These are phyloP conservation scores for Tetraselmis striata DNA, from an alignment of 139 green algal genomes.

Conservation along the genomic window DNA sequence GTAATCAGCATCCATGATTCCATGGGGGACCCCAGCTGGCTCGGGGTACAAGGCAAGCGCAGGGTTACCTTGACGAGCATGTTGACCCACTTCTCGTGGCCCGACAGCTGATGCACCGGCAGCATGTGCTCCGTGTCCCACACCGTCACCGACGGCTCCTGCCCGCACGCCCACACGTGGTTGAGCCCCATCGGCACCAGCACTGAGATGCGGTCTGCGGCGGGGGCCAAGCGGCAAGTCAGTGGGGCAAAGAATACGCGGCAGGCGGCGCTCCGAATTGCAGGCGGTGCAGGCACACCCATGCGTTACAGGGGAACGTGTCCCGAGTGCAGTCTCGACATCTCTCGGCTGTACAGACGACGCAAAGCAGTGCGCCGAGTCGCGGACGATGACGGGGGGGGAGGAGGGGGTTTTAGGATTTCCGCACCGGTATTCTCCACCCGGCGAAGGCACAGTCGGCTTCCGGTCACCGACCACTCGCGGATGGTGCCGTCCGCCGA, in stretches of 20 bases:
- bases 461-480: background rate
- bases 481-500: background rate
- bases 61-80: background rate
- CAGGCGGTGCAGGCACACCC: no score
- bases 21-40: no score
- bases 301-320: no score
- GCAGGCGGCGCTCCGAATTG: no score
- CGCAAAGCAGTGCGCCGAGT: no score
- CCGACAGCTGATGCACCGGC: background rate
- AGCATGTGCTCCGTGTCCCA: constrained; percentile 1
- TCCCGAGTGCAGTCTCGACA: no score
- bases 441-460: background rate
- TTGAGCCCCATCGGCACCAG: background rate
- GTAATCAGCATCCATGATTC: no score
- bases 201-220: constrained; percentile 1
- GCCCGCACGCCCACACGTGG: constrained; percentile 7
- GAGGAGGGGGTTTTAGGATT: no score
- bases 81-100: constrained; percentile 2
- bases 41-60: background rate
- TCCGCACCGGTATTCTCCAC: background rate
- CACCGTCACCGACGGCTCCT: background rate
- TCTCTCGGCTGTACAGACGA: no score
- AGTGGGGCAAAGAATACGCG: no score
- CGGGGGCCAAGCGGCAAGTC: no score
- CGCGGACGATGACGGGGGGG: no score